Conservation (phyloP, 2,329 filamentous ascomycete genomes). For the Zasmidium citrigriseum region DNA sequence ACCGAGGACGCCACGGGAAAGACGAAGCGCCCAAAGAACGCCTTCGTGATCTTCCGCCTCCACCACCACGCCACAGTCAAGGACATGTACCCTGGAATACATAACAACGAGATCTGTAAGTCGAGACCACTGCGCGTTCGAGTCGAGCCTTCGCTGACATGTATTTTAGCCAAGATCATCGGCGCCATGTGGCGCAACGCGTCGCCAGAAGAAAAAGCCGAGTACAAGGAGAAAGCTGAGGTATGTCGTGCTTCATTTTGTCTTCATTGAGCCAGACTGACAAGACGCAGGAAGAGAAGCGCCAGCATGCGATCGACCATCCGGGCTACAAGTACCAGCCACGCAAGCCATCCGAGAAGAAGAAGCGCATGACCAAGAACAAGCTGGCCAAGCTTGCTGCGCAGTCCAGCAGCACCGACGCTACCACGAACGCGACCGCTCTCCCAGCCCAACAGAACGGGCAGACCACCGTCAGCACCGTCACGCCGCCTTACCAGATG, state of each 20-base stretch:
- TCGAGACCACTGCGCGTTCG: neutral
- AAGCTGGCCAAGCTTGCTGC: slow-evolving; percentile 31
- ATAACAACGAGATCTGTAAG: slow-evolving; percentile 10
- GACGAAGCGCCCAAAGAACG: neutral
- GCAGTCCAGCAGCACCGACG: slow-evolving; percentile 6
- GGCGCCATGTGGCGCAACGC: neutral
- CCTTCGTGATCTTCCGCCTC: slow-evolving; percentile 3
- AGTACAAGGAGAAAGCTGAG: neutral
- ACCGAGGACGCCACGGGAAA: neutral
- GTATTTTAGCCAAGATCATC: slow-evolving; percentile 5
- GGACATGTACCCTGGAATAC: neutral
- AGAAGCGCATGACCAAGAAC: slow-evolving; percentile 44
- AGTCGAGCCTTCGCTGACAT: neutral
- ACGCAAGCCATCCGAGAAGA: slow-evolving; percentile 39
- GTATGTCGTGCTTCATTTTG: neutral
- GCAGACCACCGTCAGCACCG: slow-evolving; percentile 8
- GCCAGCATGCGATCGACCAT: neutral
- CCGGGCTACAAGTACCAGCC: neutral
- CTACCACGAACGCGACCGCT: slow-evolving; percentile 18
- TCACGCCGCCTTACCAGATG: neutral
- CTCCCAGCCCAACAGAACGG: slow-evolving; percentile 9
- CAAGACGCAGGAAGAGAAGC: neutral
- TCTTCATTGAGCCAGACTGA: neutral
- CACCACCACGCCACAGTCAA: neutral
- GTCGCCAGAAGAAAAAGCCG: neutral